Percentiles rank a stretch among this genome's conserved stretches.
phyloP scores from a whole-genome alignment of 2,329 filamentous ascomycete genomes.

The Daldinia sp. region DNA sequence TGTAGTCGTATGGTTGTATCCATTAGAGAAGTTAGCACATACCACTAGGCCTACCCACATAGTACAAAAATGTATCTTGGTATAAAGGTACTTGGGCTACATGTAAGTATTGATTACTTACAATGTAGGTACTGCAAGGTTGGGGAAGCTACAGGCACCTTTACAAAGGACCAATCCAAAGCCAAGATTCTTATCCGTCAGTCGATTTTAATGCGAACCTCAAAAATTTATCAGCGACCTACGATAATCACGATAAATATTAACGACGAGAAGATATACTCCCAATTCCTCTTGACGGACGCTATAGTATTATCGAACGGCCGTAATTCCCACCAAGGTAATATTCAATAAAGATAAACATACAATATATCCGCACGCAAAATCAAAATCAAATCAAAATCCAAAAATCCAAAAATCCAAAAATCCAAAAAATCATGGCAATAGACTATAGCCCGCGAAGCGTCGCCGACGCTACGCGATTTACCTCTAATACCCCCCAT shows the following conservation, averaged over 20 bases:
- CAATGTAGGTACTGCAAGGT: neutral
- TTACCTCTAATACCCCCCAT: constrained; percentile 74
- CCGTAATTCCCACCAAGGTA: neutral
- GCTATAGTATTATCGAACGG: neutral
- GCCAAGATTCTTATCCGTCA: constrained; percentile 28
- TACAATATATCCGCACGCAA: neutral
- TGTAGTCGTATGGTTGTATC: neutral
- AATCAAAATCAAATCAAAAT: no score
- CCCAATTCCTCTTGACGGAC: neutral
- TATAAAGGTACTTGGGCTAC: neutral
- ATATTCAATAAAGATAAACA: no score
- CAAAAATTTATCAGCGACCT: constrained; percentile 25
- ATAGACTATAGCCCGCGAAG: constrained; percentile 62
- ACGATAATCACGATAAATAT: neutral
- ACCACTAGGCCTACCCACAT: no score
- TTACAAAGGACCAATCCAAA: neutral
- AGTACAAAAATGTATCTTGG: no score
- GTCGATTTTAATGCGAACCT: constrained; percentile 17
- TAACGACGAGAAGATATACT: constrained; percentile 1
- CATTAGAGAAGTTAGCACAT: neutral
- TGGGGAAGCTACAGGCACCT: neutral
- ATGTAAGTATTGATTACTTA: no score
- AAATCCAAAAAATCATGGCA: no score
- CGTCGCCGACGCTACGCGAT: constrained; percentile 82
- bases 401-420: no score